These are phyloP conservation scores for Prunus yedoensis DNA, from an alignment of 331 rosid species.

Conservation along the genomic window DNA sequence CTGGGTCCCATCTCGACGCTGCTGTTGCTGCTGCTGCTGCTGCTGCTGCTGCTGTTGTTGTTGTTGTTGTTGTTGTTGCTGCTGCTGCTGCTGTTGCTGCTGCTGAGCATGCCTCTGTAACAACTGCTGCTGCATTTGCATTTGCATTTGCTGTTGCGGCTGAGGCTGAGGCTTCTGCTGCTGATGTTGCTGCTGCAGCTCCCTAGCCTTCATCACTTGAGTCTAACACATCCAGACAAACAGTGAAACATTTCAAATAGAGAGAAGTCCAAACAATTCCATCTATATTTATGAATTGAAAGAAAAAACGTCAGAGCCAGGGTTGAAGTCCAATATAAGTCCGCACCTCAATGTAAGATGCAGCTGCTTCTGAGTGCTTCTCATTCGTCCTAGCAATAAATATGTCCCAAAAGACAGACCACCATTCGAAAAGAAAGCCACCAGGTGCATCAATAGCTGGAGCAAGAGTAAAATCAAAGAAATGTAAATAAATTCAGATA, in stretches of 20 bases:
- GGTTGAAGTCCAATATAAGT: neutral
- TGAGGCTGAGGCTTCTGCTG: slow-evolving; percentile 44
- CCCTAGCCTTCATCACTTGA: slow-evolving; percentile 52
- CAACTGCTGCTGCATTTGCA: slow-evolving; percentile 47
- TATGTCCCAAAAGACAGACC: slow-evolving; percentile 90
- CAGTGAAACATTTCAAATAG: neutral
- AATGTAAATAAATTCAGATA: neutral
- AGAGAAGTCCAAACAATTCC: slow-evolving; percentile 22
- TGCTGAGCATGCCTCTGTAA: slow-evolving; percentile 47
- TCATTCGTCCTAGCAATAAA: slow-evolving; percentile 55
- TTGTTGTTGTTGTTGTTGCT: neutral
- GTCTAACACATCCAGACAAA: slow-evolving; percentile 36
- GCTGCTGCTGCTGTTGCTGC: slow-evolving; percentile 42
- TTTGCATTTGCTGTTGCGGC: slow-evolving; percentile 45
- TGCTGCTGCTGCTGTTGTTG: neutral
- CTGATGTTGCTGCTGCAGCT: slow-evolving; percentile 43
- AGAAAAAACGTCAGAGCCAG: slow-evolving; percentile 1
- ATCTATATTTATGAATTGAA: slow-evolving; percentile 3
- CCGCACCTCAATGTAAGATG: slow-evolving; percentile 54
- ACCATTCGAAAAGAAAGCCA: slow-evolving; percentile 89
- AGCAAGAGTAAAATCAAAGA: slow-evolving; percentile 11
- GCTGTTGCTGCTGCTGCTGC: slow-evolving; percentile 32
- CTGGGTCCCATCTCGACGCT: slow-evolving; percentile 35
- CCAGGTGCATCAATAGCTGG: slow-evolving; percentile 69
- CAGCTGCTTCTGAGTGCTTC: slow-evolving; percentile 64